These are phyloP conservation scores for Aspergillus sp. DNA, from an alignment of 2,329 filamentous ascomycete genomes.

Conservation along the genomic window DNA sequence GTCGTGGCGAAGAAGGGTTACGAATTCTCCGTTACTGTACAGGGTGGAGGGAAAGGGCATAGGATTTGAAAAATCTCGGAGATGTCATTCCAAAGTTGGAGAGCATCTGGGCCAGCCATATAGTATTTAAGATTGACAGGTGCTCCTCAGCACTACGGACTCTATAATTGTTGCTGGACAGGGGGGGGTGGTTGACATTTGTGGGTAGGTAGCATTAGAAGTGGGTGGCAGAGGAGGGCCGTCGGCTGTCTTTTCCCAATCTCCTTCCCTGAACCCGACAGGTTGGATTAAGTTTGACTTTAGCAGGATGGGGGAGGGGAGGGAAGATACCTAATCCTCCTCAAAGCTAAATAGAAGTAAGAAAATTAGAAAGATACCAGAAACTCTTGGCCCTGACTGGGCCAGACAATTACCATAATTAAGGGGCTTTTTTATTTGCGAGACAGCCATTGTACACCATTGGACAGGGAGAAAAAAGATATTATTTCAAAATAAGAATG, in stretches of 20 bases:
- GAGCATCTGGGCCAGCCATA: not conserved
- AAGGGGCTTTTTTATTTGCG: not conserved
- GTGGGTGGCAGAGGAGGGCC: not conserved
- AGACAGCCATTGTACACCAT: not conserved
- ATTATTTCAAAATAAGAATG: no score
- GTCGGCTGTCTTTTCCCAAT: constrained; percentile 8
- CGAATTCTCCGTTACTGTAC: constrained; percentile 5
- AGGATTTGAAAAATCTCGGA: not conserved
- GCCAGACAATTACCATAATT: not conserved
- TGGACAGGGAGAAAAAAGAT: not conserved
- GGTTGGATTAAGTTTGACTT: constrained; percentile 41
- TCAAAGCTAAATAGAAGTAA: not conserved
- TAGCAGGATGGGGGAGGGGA: constrained; percentile 29
- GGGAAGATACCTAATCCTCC: constrained; percentile 15
- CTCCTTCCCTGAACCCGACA: constrained; percentile 27
- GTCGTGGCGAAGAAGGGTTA: constrained; percentile 1
- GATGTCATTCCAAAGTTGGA: not conserved
- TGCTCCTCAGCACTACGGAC: not conserved
- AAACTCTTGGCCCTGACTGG: not conserved
- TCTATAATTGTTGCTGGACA: not conserved
- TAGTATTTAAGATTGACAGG: not conserved
- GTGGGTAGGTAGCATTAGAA: constrained; percentile 1
- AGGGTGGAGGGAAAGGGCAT: not conserved
- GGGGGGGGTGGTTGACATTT: not conserved
- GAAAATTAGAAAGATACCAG: constrained; percentile 1